phyloP scores from a whole-genome alignment of 2,329 filamentous ascomycete genomes.

The Cryoendolithus antarcticus region DNA sequence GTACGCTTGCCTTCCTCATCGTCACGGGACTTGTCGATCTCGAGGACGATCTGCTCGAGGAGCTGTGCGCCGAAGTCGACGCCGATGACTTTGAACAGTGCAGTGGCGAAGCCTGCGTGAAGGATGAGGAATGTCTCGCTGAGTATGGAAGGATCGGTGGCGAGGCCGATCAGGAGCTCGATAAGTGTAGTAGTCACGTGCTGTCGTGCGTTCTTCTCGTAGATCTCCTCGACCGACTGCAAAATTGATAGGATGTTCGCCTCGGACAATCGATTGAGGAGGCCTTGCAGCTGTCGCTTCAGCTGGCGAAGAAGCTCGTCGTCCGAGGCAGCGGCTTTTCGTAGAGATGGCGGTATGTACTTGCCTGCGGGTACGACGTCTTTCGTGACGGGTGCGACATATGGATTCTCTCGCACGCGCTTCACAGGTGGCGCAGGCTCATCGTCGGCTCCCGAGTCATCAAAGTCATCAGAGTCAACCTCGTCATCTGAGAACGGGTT shows the following conservation, averaged over 20 bases:
- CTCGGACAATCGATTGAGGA: conserved; percentile 87
- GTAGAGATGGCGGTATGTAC: conserved; percentile 81
- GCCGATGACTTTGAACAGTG: conserved; percentile 75
- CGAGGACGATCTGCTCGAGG: conserved; percentile 62
- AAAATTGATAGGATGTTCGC: conserved; percentile 78
- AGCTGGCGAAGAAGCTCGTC: conserved; percentile 57
- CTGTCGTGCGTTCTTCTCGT: conserved; percentile 72
- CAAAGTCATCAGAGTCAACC: conserved; percentile 18
- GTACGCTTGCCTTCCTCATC: conserved; percentile 44
- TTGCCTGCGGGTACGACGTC: conserved; percentile 43
- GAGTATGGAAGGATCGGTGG: conserved; percentile 65
- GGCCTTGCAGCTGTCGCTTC: conserved; percentile 69
- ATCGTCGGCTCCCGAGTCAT: conserved; percentile 24
- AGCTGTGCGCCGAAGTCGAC: conserved; percentile 83
- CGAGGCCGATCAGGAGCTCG: conserved; percentile 63
- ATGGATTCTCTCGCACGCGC: conserved; percentile 68
- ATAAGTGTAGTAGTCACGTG: conserved; percentile 73
- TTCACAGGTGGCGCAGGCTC: conserved; percentile 22
- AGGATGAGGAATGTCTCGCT: conserved; percentile 85
- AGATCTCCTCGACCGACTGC: conserved; percentile 68
- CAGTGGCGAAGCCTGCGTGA: conserved; percentile 78
- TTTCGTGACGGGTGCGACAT: conserved; percentile 54
- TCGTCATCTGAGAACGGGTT: conserved; percentile 24
- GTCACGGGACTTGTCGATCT: conserved; percentile 47
- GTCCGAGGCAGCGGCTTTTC: conserved; percentile 50